phyloP scores from a whole-genome alignment of 495 filamentous ascomycete species.

The Copromyces sp. region DNA sequence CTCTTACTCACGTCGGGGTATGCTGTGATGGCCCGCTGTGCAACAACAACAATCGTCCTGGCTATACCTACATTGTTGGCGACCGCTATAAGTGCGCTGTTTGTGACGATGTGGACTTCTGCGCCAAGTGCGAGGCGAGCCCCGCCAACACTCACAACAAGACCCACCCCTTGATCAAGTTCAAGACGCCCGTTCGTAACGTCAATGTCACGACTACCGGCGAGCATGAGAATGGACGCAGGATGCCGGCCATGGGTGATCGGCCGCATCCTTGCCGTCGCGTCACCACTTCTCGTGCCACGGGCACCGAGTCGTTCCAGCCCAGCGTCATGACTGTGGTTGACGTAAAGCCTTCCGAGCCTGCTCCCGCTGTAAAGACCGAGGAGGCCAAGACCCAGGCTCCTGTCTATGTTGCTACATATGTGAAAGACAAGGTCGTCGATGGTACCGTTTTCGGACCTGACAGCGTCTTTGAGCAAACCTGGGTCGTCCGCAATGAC shows the following conservation, averaged over 20 bases:
- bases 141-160: slow-evolving; percentile 80
- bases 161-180: slow-evolving; percentile 92
- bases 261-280: slow-evolving; percentile 18
- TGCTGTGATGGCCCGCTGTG: slow-evolving; percentile 95
- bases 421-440: slow-evolving; percentile 62
- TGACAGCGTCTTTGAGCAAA: slow-evolving; percentile 69
- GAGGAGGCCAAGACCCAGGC: slow-evolving; percentile 24
- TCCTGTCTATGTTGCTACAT: slow-evolving; percentile 56
- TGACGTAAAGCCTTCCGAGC: slow-evolving; percentile 54
- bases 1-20: slow-evolving; percentile 62
- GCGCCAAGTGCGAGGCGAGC: slow-evolving; percentile 81
- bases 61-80: slow-evolving; percentile 60
- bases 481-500: slow-evolving; percentile 84
- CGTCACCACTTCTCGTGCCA: slow-evolving; percentile 34
- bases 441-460: slow-evolving; percentile 67
- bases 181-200: slow-evolving; percentile 86
- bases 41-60: slow-evolving; percentile 21
- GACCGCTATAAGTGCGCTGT: slow-evolving; percentile 95
- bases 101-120: slow-evolving; percentile 94
- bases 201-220: slow-evolving; percentile 79
- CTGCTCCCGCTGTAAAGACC: slow-evolving; percentile 11
- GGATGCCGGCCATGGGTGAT: slow-evolving; percentile 60
- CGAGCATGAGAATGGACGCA: slow-evolving; percentile 55
- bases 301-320: slow-evolving; percentile 39
- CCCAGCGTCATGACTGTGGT: slow-evolving; percentile 62